phyloP scores from a whole-genome alignment of 306 rosid genomes.

The Corylus americana region DNA sequence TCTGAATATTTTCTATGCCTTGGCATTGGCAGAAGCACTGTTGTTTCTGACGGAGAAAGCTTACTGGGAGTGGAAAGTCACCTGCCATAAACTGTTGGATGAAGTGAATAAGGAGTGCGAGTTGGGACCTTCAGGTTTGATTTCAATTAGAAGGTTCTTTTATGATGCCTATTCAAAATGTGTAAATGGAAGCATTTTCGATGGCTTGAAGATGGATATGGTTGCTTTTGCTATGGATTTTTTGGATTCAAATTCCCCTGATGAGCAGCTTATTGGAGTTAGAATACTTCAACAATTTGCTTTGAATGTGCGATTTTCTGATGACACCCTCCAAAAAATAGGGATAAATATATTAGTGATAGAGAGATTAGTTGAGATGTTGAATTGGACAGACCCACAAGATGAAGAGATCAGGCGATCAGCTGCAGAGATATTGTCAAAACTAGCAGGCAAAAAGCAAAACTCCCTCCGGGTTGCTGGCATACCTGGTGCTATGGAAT shows the following conservation, averaged over 20 bases:
- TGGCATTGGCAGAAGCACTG: constrained; percentile 90
- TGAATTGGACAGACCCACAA: constrained; percentile 82
- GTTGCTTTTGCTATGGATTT: constrained; percentile 81
- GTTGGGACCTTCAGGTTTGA: constrained; percentile 64
- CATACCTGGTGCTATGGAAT: constrained; percentile 92
- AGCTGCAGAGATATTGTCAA: constrained; percentile 78
- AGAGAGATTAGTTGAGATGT: constrained; percentile 88
- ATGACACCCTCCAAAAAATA: constrained; percentile 86
- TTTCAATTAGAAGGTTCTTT: constrained; percentile 75
- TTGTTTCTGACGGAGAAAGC: constrained; percentile 77
- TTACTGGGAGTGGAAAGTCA: constrained; percentile 82
- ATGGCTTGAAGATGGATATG: constrained; percentile 96
- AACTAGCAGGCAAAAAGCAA: constrained; percentile 82
- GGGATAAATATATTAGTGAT: constrained; percentile 65
- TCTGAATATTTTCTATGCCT: constrained; percentile 63
- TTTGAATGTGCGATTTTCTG: constrained; percentile 44
- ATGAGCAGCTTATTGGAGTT: constrained; percentile 86
- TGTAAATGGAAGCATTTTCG: constrained; percentile 81
- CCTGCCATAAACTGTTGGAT: constrained; percentile 60
- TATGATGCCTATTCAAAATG: constrained; percentile 94
- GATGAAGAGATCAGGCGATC: constrained; percentile 81
- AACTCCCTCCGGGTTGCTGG: constrained; percentile 83
- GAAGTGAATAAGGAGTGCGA: constrained; percentile 71
- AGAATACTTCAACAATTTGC: constrained; percentile 74
- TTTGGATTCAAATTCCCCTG: constrained; percentile 70